A percentile compares a stretch with the other conserved stretches of the same genome.
These are phyloP conservation scores for Mortierella sp. DNA, from an alignment of 371 early-diverging fungal species.

Conservation along the genomic window DNA sequence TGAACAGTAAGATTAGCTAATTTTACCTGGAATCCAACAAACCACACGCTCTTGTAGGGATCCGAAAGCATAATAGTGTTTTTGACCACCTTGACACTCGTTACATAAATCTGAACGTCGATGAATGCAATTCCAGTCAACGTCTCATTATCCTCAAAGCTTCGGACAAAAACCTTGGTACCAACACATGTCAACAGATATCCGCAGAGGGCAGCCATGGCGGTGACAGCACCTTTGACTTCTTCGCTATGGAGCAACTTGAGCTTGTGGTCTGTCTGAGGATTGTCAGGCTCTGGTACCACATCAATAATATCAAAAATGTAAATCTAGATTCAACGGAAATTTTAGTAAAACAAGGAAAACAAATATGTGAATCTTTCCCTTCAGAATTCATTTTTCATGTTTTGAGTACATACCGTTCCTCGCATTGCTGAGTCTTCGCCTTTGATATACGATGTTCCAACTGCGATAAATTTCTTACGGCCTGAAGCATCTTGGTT, in stretches of 20 bases:
- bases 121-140: constrained; percentile 96
- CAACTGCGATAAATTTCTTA: constrained; percentile 91
- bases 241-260: constrained; percentile 90
- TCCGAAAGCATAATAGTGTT: constrained; percentile 96
- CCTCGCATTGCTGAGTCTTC: constrained; percentile 96
- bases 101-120: constrained; percentile 94
- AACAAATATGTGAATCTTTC: no score
- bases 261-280: constrained; percentile 94
- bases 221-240: constrained; percentile 95
- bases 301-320: constrained; percentile 98
- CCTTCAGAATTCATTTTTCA: no score
- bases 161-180: constrained; percentile 91
- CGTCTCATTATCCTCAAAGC: constrained; percentile 91
- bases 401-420: constrained; percentile 65
- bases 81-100: constrained; percentile 86
- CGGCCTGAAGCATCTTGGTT: constrained; percentile 90
- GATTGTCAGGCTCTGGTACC: constrained; percentile 96
- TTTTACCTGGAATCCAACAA: constrained; percentile 92
- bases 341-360: no score
- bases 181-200: constrained; percentile 93
- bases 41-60: constrained; percentile 91
- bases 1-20: neutral
- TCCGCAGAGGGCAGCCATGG: constrained; percentile 88
- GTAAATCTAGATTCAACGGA: constrained; percentile 69
- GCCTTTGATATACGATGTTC: constrained; percentile 90